Evolutionary conservation across 2,329 filamentous ascomycete genomes (phyloP).

Genomic region (Nemania sp.): DNA sequence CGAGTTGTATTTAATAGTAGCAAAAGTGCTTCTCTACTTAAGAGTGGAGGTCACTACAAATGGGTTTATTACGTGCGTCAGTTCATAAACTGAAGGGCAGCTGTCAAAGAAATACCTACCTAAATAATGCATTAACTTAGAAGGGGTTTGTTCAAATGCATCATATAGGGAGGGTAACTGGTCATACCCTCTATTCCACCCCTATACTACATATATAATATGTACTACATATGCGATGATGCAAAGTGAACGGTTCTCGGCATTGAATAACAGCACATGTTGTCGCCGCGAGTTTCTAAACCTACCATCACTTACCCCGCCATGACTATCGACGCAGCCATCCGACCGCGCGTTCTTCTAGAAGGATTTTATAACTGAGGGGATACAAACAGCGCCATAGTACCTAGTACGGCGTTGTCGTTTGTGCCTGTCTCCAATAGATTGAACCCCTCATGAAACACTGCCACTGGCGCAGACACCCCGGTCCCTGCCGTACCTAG

Average conservation of each 20-base stretch:
- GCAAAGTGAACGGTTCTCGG: not conserved
- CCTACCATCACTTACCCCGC: too few relatives aligned
- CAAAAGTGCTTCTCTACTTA: not conserved
- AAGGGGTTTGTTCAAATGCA: not conserved
- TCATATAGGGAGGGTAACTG: not conserved
- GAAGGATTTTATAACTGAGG: constrained; percentile 27
- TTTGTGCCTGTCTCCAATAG: constrained; percentile 41
- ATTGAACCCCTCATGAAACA: constrained; percentile 46
- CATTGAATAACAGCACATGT: not conserved
- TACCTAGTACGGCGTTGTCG: constrained; percentile 26
- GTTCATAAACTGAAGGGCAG: not conserved
- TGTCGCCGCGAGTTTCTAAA: too few relatives aligned
- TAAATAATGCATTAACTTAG: too few relatives aligned
- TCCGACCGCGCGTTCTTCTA: constrained; percentile 12
- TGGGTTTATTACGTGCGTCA: not conserved
- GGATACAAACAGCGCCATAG: not conserved
- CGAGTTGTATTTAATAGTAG: not conserved
- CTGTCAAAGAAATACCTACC: not conserved
- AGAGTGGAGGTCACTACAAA: not conserved
- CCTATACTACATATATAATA: too few relatives aligned
- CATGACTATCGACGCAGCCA: too few relatives aligned
- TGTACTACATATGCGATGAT: too few relatives aligned
- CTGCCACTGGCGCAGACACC: constrained; percentile 15
- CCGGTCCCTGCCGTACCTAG: constrained; percentile 18
- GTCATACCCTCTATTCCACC: not conserved